Evolutionary conservation across 2,329 filamentous ascomycete genomes (phyloP).

Genomic region (Mollisiaceae sp.): DNA sequence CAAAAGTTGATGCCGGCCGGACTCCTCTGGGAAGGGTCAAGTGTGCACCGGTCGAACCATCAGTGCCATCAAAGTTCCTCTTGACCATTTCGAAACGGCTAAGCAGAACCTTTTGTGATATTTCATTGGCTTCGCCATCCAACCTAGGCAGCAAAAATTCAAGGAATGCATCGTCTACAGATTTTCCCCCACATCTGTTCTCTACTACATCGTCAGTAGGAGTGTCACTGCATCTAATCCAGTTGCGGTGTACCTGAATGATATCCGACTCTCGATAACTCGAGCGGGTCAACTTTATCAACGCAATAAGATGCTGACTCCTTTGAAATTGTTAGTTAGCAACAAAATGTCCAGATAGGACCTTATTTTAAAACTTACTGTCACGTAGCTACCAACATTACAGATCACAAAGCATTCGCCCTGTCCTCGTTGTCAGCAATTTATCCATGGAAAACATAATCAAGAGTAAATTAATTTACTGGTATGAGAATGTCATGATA

Average conservation of each 20-base stretch:
- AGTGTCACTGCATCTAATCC: background rate
- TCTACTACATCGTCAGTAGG: background rate
- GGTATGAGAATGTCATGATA: background rate
- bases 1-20: background rate
- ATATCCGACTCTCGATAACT: background rate
- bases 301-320: constrained; percentile 12
- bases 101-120: constrained; percentile 4
- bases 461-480: background rate
- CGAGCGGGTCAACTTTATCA: constrained; percentile 7
- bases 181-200: background rate
- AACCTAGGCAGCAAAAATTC: no score
- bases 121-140: no score
- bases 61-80: constrained; percentile 1
- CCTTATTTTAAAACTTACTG: constrained; percentile 6
- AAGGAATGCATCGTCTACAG: no score
- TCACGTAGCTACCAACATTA: background rate
- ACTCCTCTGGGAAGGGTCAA: background rate
- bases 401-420: constrained; percentile 11
- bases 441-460: background rate
- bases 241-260: background rate
- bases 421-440: background rate
- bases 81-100: constrained; percentile 1
- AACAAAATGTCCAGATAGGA: background rate
- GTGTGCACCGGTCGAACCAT: background rate
- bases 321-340: background rate